Percentiles rank a stretch among this genome's conserved stretches.
Conservation (phyloP, 2,329 filamentous ascomycete species). For the Thielaviopsis ethacetica region DNA sequence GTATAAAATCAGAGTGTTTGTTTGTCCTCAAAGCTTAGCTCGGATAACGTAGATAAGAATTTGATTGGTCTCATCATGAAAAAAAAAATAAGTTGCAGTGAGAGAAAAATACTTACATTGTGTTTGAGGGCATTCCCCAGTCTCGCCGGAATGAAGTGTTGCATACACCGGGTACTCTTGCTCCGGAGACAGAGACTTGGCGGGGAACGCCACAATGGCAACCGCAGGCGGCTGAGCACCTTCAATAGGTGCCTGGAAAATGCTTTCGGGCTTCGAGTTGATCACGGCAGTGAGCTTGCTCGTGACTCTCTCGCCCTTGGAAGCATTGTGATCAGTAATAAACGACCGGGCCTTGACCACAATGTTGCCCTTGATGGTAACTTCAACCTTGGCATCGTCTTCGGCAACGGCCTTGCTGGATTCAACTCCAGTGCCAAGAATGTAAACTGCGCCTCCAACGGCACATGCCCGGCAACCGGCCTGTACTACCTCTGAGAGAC, state of each 20-base stretch:
- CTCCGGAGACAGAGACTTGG: conserved; percentile 25
- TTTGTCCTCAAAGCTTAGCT: conserved; percentile 70
- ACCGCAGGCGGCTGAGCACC: conserved; percentile 61
- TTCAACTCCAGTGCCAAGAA: conserved; percentile 56
- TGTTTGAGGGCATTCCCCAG: conserved; percentile 73
- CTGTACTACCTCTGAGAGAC: conserved; percentile 74
- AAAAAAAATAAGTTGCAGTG: conserved; percentile 15
- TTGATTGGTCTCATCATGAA: conserved; percentile 73
- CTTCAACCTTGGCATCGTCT: conserved; percentile 13
- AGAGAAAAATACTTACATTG: conserved; percentile 58
- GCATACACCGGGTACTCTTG: conserved; percentile 36
- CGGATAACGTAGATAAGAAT: conserved; percentile 99
- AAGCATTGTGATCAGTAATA: conserved; percentile 22
- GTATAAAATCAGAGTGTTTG: conserved; percentile 62
- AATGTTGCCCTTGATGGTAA: conserved; percentile 18
- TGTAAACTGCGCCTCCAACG: conserved; percentile 81
- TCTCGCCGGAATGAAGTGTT: conserved; percentile 71
- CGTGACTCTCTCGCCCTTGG: background rate
- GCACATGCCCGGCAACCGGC: conserved; percentile 80
- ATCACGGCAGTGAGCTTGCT: conserved; percentile 46
- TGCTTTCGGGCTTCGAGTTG: conserved; percentile 41
- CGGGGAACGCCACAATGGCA: conserved; percentile 50
- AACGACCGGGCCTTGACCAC: conserved; percentile 38
- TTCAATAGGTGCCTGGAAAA: conserved; percentile 60
- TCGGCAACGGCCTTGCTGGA: conserved; percentile 14